phyloP scores from a whole-genome alignment of 2,329 filamentous ascomycete genomes.

The Neofusicoccum laricinum region DNA sequence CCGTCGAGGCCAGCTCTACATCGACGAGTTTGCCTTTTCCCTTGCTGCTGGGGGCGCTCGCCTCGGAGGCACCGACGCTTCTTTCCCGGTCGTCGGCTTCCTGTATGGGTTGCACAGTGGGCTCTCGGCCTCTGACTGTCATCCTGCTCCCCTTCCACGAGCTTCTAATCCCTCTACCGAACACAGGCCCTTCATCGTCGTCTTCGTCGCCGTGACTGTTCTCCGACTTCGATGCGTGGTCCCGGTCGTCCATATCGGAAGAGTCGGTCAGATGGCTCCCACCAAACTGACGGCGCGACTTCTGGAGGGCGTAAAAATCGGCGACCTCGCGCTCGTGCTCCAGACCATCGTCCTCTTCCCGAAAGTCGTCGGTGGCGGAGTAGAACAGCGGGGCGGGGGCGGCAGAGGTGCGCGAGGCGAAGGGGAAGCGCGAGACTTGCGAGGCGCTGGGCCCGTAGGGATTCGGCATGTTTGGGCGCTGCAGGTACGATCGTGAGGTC shows the following conservation, averaged over 20 bases:
- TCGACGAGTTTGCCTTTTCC: conserved; percentile 75
- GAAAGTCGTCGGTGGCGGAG: conserved; percentile 83
- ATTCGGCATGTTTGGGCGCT: conserved; percentile 57
- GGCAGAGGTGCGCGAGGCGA: conserved; percentile 71
- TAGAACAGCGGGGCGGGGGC: conserved; percentile 92
- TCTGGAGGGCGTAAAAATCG: conserved; percentile 89
- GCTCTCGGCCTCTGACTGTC: conserved; percentile 34
- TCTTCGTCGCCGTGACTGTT: conserved; percentile 46
- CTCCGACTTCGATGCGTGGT: conserved; percentile 40
- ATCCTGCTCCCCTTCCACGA: conserved; percentile 54
- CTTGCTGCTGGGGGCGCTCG: conserved; percentile 47
- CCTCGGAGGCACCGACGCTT: conserved; percentile 39
- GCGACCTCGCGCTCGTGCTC: conserved; percentile 87
- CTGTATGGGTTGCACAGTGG: conserved; percentile 31
- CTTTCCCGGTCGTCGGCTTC: conserved; percentile 38
- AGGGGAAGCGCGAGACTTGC: conserved; percentile 72
- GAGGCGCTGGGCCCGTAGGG: conserved; percentile 73
- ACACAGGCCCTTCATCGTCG: conserved; percentile 30
- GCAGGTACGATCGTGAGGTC: conserved; percentile 49
- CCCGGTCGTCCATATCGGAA: conserved; percentile 74
- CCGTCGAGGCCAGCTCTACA: conserved; percentile 71
- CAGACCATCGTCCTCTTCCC: conserved; percentile 89
- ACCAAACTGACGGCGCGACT: conserved; percentile 84
- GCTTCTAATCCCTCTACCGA: conserved; percentile 53
- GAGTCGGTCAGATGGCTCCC: conserved; percentile 81